Base-by-base conservation (phyloP, 306 rosid species). In the Pterocarpus macrocarpus region DNA sequence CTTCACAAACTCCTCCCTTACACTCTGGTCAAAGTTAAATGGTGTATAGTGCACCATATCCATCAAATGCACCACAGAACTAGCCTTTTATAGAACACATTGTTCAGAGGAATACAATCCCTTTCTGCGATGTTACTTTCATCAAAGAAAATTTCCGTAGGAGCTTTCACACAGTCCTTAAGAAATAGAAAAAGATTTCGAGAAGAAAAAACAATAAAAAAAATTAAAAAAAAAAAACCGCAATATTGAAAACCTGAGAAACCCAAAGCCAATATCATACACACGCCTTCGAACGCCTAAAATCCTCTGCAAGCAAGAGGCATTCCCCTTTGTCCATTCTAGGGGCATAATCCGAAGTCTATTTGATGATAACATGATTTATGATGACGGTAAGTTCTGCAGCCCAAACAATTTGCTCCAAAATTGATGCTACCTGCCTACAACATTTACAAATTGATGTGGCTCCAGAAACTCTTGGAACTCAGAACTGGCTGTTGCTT, bases 391-490 rank as follows among this genome's bases (percentile, higher is more conserved):
- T 2, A 38, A 56, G 66, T 38, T 56, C 22, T 17, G 9, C 36
- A 52, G 44, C 11, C 43, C 47, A 68, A 56, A 78, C 49, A 71
- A 8, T 34, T 5, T 53, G 64, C 11, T 35, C 6, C 49, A 52
- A 35, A 71, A 45, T 17, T 78, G 63, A 50, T 45, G 49, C 36
- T 41, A 41, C 69, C 28, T 39, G 35, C 69, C 41, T 5, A 28
- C 50, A 73, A 22, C 35, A 16, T 64, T 64, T 38, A 36, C 28
- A 52, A 50, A 38, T 65, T 35, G 63, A 22, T 38, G 32, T 69
- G 70, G 63, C 77, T 45, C n/a, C 50, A 59, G 52, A 78, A 69
- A 79, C 16, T 44, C 16, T 33, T 4, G 52, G 76, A 28, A 43
- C 38, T 30, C 41, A 41, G 49, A 79, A 69, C 43, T 45, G 41